phyloP scores from a whole-genome alignment of 768 basidiomycete genomes.

The Bullera alba region DNA sequence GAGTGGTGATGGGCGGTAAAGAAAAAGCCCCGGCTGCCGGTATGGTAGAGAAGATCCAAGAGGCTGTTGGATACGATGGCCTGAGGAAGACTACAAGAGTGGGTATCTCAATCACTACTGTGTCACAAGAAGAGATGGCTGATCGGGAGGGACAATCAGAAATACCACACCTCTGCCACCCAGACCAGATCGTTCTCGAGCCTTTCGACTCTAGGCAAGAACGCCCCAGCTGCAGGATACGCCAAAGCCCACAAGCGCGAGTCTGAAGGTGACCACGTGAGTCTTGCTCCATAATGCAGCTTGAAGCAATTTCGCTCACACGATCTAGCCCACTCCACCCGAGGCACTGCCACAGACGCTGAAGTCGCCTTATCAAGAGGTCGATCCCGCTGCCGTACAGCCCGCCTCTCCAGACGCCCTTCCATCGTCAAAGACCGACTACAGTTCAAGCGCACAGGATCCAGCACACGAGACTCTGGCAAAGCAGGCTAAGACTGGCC shows the following conservation, averaged over 20 bases:
- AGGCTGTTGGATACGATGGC: slow-evolving; percentile 22
- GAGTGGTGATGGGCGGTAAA: slow-evolving; percentile 23
- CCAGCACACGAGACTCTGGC: slow-evolving; percentile 34
- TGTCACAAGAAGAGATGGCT: not conserved
- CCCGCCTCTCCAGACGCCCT: slow-evolving; percentile 13
- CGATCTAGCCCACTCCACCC: slow-evolving; percentile 24
- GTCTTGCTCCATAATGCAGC: too few species aligned
- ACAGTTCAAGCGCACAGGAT: slow-evolving; percentile 31
- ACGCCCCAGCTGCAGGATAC: slow-evolving; percentile 18
- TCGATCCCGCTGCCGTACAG: slow-evolving; percentile 9
- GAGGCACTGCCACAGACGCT: slow-evolving; percentile 27
- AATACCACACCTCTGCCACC: too few species aligned
- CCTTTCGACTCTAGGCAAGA: not conserved
- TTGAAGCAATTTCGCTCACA: too few species aligned
- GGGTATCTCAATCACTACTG: too few species aligned
- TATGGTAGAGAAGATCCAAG: slow-evolving; percentile 12
- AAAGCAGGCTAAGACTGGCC: slow-evolving; percentile 30
- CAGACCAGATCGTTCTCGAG: not conserved
- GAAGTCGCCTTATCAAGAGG: slow-evolving; percentile 18
- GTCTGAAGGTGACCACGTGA: slow-evolving; percentile 32
- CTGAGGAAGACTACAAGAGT: slow-evolving; percentile 15
- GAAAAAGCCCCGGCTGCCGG: slow-evolving; percentile 26
- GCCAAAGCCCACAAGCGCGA: too few species aligned
- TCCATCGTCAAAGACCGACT: slow-evolving; percentile 22
- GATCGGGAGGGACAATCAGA: slow-evolving; percentile 16